Evolutionary conservation across 2,329 filamentous ascomycete species (phyloP).

Genomic region (Huntiella savannae): DNA sequence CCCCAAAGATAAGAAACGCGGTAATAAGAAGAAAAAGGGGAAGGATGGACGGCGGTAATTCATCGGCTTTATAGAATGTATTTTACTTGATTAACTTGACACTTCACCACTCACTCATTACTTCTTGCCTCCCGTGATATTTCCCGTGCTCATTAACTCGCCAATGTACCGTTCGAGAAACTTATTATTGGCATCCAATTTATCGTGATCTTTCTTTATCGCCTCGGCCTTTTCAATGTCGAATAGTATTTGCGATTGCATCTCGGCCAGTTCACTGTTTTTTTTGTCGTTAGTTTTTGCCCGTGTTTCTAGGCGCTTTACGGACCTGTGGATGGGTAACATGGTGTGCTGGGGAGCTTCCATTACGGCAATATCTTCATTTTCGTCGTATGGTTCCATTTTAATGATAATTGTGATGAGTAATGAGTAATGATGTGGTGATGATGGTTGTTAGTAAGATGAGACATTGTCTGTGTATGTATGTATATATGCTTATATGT

Average conservation of each 20-base stretch:
- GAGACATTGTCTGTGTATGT: too few relatives aligned
- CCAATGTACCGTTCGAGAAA: constrained; percentile 97
- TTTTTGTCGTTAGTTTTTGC: too few relatives aligned
- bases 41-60: constrained; percentile 25
- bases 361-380: too few relatives aligned
- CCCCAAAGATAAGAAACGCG: constrained; percentile 45
- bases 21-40: constrained; percentile 34
- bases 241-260: not conserved
- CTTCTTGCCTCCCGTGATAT: constrained; percentile 46
- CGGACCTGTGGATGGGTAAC: too few relatives aligned
- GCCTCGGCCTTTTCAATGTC: constrained; percentile 89
- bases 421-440: too few relatives aligned
- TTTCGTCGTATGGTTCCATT: too few relatives aligned
- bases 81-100: not conserved
- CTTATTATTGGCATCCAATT: constrained; percentile 90
- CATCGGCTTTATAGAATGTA: not conserved
- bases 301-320: too few relatives aligned
- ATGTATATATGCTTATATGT: too few relatives aligned
- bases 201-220: constrained; percentile 86
- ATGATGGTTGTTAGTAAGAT: too few relatives aligned
- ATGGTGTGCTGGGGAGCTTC: too few relatives aligned
- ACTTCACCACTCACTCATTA: constrained; percentile 17
- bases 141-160: constrained; percentile 76
- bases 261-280: too few relatives aligned
- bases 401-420: too few relatives aligned